These are phyloP conservation scores for Rhizopus arrhizus DNA, from an alignment of 371 early-diverging fungal genomes.

Conservation along the genomic window DNA sequence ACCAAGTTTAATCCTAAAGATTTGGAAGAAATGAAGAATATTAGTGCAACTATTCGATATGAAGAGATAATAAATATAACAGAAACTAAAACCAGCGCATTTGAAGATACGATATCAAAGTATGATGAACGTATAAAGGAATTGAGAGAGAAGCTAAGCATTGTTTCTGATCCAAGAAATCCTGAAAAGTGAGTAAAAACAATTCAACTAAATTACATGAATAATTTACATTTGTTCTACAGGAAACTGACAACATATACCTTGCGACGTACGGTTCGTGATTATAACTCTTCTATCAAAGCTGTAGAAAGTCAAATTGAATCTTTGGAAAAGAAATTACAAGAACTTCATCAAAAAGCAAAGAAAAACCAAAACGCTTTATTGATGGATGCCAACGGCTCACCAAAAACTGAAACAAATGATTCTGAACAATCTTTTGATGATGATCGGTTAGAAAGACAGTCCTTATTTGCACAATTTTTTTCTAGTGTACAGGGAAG, in stretches of 20 bases:
- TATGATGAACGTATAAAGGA: background rate
- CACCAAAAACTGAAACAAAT: background rate
- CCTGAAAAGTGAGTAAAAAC: conserved; percentile 5
- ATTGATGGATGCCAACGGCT: background rate
- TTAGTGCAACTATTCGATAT: background rate
- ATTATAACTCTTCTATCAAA: background rate
- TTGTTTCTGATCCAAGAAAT: background rate
- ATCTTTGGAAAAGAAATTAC: background rate
- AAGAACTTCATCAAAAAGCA: background rate
- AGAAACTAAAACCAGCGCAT: background rate
- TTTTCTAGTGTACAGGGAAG: background rate
- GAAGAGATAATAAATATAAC: background rate
- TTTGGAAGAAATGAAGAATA: background rate
- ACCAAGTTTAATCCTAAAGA: background rate
- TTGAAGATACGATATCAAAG: background rate
- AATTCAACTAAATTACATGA: background rate
- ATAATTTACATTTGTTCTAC: background rate
- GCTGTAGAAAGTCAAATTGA: background rate
- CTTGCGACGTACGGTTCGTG: conserved; percentile 18
- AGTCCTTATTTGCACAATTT: background rate
- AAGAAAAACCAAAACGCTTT: background rate
- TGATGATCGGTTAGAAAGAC: background rate
- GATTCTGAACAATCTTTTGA: background rate
- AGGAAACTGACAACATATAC: conserved; percentile 11
- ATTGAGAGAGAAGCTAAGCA: conserved; percentile 1